Conservation (phyloP, 495 filamentous ascomycete species). For the Aspergillus diversus region DNA sequence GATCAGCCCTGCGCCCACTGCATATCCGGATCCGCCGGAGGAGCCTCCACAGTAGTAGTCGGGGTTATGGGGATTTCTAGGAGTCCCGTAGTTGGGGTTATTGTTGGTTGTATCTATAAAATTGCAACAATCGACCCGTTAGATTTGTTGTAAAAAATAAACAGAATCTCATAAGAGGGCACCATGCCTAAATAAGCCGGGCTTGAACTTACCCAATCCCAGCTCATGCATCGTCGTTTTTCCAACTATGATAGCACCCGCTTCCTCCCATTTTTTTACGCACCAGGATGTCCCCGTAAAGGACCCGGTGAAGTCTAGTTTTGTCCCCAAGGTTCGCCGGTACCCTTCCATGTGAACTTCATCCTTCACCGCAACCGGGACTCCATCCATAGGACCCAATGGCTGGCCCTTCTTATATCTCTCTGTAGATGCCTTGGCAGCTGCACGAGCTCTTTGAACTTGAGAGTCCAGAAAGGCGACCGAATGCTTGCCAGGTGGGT, state of each 20-base stretch:
- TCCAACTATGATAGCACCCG: slow-evolving; percentile 80
- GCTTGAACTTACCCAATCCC: slow-evolving; percentile 61
- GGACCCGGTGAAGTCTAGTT: slow-evolving; percentile 58
- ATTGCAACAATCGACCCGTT: neutral
- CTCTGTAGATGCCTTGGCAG: slow-evolving; percentile 70
- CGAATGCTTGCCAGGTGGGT: slow-evolving; percentile 59
- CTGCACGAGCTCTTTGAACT: slow-evolving; percentile 61
- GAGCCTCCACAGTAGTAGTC: slow-evolving; percentile 88
- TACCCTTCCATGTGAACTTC: slow-evolving; percentile 80
- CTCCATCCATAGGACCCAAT: slow-evolving; percentile 74
- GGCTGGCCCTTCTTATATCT: slow-evolving; percentile 68
- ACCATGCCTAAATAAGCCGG: neutral
- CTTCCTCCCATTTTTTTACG: slow-evolving; percentile 72
- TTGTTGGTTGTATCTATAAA: slow-evolving; percentile 75
- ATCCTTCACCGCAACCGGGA: slow-evolving; percentile 86
- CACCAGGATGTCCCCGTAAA: slow-evolving; percentile 67
- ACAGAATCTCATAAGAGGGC: too few species aligned
- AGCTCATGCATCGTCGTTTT: slow-evolving; percentile 94
- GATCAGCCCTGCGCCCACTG: slow-evolving; percentile 73
- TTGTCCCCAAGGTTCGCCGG: slow-evolving; percentile 63
- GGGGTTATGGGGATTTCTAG: slow-evolving; percentile 79
- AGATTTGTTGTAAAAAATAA: too few species aligned
- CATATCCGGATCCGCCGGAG: slow-evolving; percentile 82
- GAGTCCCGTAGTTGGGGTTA: slow-evolving; percentile 79
- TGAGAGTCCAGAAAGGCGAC: slow-evolving; percentile 69